Base-by-base conservation (phyloP, 805 yeast genomes). In the Saturnispora silvae region DNA sequence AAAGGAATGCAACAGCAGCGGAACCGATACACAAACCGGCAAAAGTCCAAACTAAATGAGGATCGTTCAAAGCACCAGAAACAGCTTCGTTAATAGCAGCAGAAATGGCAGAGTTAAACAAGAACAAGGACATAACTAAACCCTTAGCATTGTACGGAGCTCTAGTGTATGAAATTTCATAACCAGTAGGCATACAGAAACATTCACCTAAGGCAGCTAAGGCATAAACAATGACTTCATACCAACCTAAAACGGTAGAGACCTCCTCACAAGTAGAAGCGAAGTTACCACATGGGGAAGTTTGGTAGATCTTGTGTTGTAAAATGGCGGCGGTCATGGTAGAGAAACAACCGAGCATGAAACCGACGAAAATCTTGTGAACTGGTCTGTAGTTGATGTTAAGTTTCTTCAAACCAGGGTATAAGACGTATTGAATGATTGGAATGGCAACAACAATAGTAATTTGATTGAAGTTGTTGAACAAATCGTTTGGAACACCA, bases 401-500 rank as follows among this genome's bases (percentile, higher is more conserved):
- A 35, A 48, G 41, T 49, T 53, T 65, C 51, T 74, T 61, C 34
- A 70, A 51, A 3, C 54, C 25, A 42, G 77, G 77, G 46, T 71
- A 71, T n/a, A 72, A 27, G 16, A 53, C 35, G 43, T 63, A 56
- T 48, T 72, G 74, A 47, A 70, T 58, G 34, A 71, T 56, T 42
- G 77, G 77, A 40, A 71, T 63, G 41, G 67, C 56, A 34, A 70
- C 59, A 43, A 71, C 68, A 46, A 71, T 72, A 14, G 75, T 64
- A 41, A 71, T 59, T 31, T 73, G 75, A 47, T 71, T 71, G 57
- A 71, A 69, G 49, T 68, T 70, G 45, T 59, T 63, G 57, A 70
- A 67, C 47, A 71, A 62, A 59, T 72, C 77, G 48, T 71, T 71
- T 41, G 76, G 76, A 46, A 72, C 72, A 33, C 73, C 72, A 22